phyloP scores from a whole-genome alignment of 805 yeast genomes.

The Candida nonsorbophila region DNA sequence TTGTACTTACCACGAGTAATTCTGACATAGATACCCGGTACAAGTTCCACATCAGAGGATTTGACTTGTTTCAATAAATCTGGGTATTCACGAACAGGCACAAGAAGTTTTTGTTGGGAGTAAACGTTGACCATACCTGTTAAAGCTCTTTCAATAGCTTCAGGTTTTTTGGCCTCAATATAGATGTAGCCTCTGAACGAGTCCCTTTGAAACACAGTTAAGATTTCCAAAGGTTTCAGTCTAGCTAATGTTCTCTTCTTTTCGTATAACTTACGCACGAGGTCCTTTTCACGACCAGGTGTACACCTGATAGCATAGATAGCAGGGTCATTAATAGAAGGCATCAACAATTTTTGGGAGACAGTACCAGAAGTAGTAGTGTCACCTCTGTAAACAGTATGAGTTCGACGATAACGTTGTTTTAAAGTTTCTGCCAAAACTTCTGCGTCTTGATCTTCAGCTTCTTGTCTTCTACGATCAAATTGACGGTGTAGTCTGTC shows the following conservation, averaged over 20 bases:
- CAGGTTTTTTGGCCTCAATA: constrained; percentile 88
- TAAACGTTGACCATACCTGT: constrained; percentile 88
- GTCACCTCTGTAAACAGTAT: constrained; percentile 80
- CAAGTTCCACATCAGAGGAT: constrained; percentile 79
- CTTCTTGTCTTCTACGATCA: constrained; percentile 80
- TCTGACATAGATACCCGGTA: constrained; percentile 90
- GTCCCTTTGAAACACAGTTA: constrained; percentile 91
- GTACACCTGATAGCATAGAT: constrained; percentile 95
- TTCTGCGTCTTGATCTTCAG: constrained; percentile 93
- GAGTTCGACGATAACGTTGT: constrained; percentile 85
- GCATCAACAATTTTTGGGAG: constrained; percentile 88
- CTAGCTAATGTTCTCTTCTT: constrained; percentile 76
- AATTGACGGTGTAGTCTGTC: constrained; percentile 88
- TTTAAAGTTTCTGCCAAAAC: constrained; percentile 85
- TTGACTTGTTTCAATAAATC: constrained; percentile 86
- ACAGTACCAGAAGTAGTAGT: constrained; percentile 59
- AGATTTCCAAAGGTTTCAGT: constrained; percentile 76
- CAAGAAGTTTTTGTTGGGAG: constrained; percentile 66
- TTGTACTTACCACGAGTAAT: constrained; percentile 87
- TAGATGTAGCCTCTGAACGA: constrained; percentile 88
- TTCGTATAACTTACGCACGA: constrained; percentile 78
- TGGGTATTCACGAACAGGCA: constrained; percentile 94
- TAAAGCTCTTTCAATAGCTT: constrained; percentile 85
- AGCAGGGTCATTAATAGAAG: constrained; percentile 93
- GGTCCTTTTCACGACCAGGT: constrained; percentile 87